Percentiles rank a stretch among this genome's conserved stretches.
Conservation (phyloP, 352 stramenopile genomes). For the Aphanomyces euteiches region DNA sequence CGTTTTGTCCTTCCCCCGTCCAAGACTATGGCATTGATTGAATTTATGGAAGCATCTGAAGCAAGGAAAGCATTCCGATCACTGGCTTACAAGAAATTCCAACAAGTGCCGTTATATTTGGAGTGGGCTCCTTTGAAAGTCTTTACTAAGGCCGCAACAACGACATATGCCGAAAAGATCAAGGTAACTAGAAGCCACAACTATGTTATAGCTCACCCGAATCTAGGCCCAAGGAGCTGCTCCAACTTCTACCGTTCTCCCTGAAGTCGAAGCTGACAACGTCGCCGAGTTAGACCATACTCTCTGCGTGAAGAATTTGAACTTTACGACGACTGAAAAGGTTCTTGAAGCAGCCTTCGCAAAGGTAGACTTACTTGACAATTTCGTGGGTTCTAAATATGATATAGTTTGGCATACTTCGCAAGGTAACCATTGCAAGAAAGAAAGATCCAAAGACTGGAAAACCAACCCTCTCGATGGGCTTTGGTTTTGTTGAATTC, state of each 20-base stretch:
- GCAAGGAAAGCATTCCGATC: conserved; percentile 94
- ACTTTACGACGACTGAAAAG: conserved; percentile 93
- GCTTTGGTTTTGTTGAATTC: conserved; percentile 99
- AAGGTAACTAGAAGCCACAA: conserved; percentile 10
- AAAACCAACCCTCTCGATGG: conserved; percentile 89
- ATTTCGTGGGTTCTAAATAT: conserved; percentile 29
- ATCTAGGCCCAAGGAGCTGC: conserved; percentile 50
- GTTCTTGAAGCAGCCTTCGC: conserved; percentile 70
- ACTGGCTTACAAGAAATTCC: conserved; percentile 98
- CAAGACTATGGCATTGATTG: conserved; percentile 93
- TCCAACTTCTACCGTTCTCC: conserved; percentile 45
- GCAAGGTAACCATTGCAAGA: conserved; percentile 83
- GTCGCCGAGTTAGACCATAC: conserved; percentile 69
- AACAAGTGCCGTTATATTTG: conserved; percentile 97
- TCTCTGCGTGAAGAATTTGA: conserved; percentile 99
- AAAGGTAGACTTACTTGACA: conserved; percentile 41
- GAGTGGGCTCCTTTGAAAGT: conserved; percentile 95
- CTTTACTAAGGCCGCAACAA: conserved; percentile 43
- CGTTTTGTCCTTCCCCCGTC: conserved; percentile 90
- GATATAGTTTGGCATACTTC: conserved; percentile 54
- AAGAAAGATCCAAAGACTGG: conserved; percentile 76
- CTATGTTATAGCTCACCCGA: too few species aligned
- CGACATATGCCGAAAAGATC: conserved; percentile 19
- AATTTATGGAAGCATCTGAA: conserved; percentile 94
- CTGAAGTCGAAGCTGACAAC: conserved; percentile 44